Conservation (phyloP, 169 alveolate genomes). For the Cystoisospora suis region DNA sequence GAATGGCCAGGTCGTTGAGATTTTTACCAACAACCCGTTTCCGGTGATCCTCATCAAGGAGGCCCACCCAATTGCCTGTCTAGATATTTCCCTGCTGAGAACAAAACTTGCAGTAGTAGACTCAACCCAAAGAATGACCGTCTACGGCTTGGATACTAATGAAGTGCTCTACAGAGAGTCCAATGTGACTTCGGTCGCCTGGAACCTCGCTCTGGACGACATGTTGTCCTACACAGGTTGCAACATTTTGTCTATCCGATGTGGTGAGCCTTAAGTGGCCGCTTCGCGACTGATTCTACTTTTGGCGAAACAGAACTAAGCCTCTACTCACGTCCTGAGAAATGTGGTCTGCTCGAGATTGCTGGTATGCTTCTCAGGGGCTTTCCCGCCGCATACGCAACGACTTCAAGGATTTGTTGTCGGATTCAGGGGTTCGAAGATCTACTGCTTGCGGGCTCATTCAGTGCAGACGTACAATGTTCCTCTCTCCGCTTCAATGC, state of each 20-base stretch:
- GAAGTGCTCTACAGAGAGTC: slow-evolving; percentile 82
- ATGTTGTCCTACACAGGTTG: slow-evolving; percentile 88
- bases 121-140: slow-evolving; percentile 84
- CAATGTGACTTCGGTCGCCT: slow-evolving; percentile 89
- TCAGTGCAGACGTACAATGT: slow-evolving; percentile 88
- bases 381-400: slow-evolving; percentile 87
- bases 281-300: background rate
- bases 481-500: slow-evolving; percentile 86
- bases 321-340: background rate
- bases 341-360: no score
- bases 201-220: slow-evolving; percentile 91
- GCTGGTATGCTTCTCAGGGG: slow-evolving; percentile 70
- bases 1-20: slow-evolving; percentile 86
- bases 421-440: slow-evolving; percentile 93
- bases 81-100: slow-evolving; percentile 72
- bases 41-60: slow-evolving; percentile 88
- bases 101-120: slow-evolving; percentile 89
- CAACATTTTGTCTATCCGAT: slow-evolving; percentile 75
- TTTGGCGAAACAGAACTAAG: background rate
- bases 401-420: slow-evolving; percentile 88
- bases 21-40: slow-evolving; percentile 90
- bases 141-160: slow-evolving; percentile 81
- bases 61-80: slow-evolving; percentile 80
- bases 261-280: slow-evolving; percentile 22
- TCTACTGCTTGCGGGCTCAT: slow-evolving; percentile 80